phyloP scores from a whole-genome alignment of 495 filamentous ascomycete species.

The Penicillium pancosmium region DNA sequence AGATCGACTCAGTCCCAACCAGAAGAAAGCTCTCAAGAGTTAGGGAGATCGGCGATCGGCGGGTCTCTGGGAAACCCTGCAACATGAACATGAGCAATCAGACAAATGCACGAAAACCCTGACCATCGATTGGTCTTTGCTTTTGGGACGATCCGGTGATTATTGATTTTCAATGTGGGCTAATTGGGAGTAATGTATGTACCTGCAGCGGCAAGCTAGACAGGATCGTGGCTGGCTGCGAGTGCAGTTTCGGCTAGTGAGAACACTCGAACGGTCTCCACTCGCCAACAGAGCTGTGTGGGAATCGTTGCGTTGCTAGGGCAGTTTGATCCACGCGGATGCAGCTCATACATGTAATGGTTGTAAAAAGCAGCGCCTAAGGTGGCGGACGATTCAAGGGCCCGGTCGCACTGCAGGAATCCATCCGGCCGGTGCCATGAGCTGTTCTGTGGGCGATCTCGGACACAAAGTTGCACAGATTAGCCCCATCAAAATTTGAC shows the following conservation, averaged over 20 bases:
- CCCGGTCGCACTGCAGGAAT: slow-evolving; percentile 12
- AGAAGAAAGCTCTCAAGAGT: neutral
- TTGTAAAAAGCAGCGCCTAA: neutral
- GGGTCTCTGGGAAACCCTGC: slow-evolving; percentile 6
- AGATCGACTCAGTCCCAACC: slow-evolving; percentile 9
- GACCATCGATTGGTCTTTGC: neutral
- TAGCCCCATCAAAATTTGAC: neutral
- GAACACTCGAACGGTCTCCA: neutral
- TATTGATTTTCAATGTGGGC: slow-evolving; percentile 18
- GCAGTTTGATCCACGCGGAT: no score
- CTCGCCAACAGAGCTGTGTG: neutral
- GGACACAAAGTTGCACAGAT: neutral
- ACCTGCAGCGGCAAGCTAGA: slow-evolving; percentile 26
- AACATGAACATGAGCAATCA: slow-evolving; percentile 25
- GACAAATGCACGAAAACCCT: slow-evolving; percentile 2
- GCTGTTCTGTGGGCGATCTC: neutral
- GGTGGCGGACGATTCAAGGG: neutral
- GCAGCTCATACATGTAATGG: no score
- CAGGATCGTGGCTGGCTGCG: slow-evolving; percentile 25
- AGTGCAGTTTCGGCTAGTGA: slow-evolving; percentile 10
- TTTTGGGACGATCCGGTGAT: neutral
- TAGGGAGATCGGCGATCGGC: slow-evolving; percentile 18
- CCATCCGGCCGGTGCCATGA: slow-evolving; percentile 5
- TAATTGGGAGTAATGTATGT: slow-evolving; percentile 15
- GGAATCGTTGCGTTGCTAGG: no score